Conservation (phyloP, 306 rosid genomes). For the Coriaria nepalensis region DNA sequence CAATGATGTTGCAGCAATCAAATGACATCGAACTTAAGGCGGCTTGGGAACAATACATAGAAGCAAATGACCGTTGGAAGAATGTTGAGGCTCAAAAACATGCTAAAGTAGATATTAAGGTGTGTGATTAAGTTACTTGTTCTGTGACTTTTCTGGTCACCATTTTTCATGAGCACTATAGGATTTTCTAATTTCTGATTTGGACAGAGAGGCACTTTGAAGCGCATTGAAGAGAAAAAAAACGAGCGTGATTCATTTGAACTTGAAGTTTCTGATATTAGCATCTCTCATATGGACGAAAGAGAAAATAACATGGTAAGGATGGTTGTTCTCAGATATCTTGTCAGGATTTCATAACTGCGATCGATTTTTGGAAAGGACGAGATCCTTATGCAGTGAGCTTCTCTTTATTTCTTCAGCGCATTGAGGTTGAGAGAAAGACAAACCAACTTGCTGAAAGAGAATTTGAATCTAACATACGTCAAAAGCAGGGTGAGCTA, state of each 20-base stretch:
- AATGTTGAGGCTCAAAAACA: constrained; percentile 43
- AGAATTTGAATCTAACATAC: constrained; percentile 62
- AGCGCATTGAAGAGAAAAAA: constrained; percentile 59
- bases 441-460: constrained; percentile 50
- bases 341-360: constrained; percentile 12
- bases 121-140: constrained; percentile 20
- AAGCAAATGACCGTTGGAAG: constrained; percentile 56
- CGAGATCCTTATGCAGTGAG: background rate
- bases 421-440: constrained; percentile 57
- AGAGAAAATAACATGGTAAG: constrained; percentile 71
- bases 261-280: constrained; percentile 33
- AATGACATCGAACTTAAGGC: constrained; percentile 50
- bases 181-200: constrained; percentile 17
- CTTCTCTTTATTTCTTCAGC: constrained; percentile 28
- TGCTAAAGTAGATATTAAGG: constrained; percentile 55
- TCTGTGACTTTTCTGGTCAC: constrained; percentile 7
- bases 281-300: constrained; percentile 60
- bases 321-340: constrained; percentile 17
- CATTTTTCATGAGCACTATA: constrained; percentile 11
- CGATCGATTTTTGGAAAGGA: background rate
- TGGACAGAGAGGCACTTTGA: constrained; percentile 49
- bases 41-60: constrained; percentile 54
- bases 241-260: constrained; percentile 43
- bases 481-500: constrained; percentile 42
- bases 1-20: constrained; percentile 33